Percentiles rank a stretch among this genome's conserved stretches.
phyloP scores from a whole-genome alignment of 345 rosid species.

The Hypericum androsaemum region DNA sequence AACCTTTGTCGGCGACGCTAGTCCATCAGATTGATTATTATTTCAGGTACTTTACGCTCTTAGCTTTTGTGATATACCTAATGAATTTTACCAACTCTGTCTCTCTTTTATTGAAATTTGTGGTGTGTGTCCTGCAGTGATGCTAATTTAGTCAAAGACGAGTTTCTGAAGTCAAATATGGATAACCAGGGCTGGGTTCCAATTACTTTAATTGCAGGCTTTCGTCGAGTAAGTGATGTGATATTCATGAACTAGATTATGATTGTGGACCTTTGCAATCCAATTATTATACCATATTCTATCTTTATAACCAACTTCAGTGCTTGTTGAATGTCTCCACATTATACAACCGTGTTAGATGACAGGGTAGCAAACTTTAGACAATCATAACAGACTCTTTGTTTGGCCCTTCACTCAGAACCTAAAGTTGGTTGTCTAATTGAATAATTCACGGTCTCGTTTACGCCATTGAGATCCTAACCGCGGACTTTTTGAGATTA shows the following conservation, averaged over 20 bases:
- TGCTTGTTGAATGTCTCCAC: no score
- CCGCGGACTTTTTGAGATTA: no score
- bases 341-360: no score
- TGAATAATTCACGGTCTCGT: no score
- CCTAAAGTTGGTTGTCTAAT: no score
- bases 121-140: conserved; percentile 33
- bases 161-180: conserved; percentile 42
- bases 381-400: no score
- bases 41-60: conserved; percentile 38
- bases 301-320: no score
- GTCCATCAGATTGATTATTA: conserved; percentile 51
- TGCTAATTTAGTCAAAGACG: conserved; percentile 39
- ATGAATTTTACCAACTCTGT: neutral
- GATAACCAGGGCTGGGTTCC: conserved; percentile 48
- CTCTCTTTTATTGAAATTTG: neutral
- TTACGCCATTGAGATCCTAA: no score
- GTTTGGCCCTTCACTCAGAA: no score
- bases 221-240: conserved; percentile 36
- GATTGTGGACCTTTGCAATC: neutral
- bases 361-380: no score
- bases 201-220: conserved; percentile 39
- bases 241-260: neutral
- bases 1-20: conserved; percentile 25
- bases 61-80: neutral
- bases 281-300: no score